A percentile compares a stretch with the other conserved stretches of the same genome.
These are phyloP conservation scores for Cylindrodendrum hubeiense DNA, from an alignment of 2,329 filamentous ascomycete species.

Conservation along the genomic window DNA sequence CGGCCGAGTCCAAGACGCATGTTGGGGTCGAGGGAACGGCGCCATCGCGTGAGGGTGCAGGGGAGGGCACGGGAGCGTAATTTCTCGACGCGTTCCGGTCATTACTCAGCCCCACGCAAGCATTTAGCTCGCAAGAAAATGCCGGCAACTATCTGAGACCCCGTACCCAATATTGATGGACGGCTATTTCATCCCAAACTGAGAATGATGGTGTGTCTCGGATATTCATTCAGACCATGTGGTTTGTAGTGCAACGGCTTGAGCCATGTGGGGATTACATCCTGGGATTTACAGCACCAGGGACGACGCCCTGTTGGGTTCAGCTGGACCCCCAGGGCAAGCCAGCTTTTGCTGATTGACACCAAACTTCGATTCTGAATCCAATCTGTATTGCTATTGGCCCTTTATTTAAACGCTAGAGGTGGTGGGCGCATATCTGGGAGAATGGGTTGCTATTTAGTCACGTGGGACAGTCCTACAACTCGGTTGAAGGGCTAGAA, in stretches of 20 bases:
- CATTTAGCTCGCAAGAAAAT: conserved; percentile 11
- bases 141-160: conserved; percentile 4
- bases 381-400: conserved; percentile 21
- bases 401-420: conserved; percentile 18
- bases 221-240: neutral
- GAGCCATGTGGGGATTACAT: neutral
- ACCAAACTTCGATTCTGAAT: conserved; percentile 24
- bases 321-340: neutral
- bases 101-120: conserved; percentile 36
- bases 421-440: conserved; percentile 13
- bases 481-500: neutral
- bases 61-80: conserved; percentile 31
- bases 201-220: conserved; percentile 1
- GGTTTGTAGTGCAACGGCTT: conserved; percentile 7
- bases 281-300: conserved; percentile 27
- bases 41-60: conserved; percentile 32
- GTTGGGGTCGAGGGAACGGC: conserved; percentile 26
- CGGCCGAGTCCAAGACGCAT: conserved; percentile 29
- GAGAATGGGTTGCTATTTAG: conserved; percentile 8
- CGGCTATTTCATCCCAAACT: neutral
- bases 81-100: conserved; percentile 30
- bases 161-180: neutral
- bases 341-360: neutral
- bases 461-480: neutral
- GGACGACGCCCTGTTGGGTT: conserved; percentile 1